phyloP scores from a whole-genome alignment of 1,139 yeast genomes.

The Zygotorulaspora mrakii region DNA sequence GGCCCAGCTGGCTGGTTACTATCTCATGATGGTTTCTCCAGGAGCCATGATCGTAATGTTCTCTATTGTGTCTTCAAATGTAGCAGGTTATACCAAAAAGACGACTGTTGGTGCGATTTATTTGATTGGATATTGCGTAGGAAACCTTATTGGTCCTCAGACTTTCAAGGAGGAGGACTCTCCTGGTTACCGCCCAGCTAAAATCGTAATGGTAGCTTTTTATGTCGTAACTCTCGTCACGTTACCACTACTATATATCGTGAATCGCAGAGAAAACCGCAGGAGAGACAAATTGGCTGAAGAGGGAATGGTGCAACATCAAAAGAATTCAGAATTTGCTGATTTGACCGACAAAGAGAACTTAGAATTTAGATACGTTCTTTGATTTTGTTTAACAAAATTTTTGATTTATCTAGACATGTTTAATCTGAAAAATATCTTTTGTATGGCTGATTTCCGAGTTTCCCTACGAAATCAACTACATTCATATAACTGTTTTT shows the following conservation, averaged over 20 bases:
- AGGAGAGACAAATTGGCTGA: conserved; percentile 28
- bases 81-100: conserved; percentile 61
- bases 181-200: conserved; percentile 49
- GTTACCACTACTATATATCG: conserved; percentile 3
- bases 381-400: conserved; percentile 11
- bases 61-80: conserved; percentile 44
- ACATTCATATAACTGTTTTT: too few species aligned
- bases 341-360: conserved; percentile 51
- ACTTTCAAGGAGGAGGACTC: conserved; percentile 42
- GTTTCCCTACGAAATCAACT: too few species aligned
- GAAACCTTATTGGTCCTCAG: conserved; percentile 57
- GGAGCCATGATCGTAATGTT: conserved; percentile 6
- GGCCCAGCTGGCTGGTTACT: conserved; percentile 9
- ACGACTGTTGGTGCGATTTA: conserved; percentile 43
- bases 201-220: conserved; percentile 43
- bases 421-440: too few species aligned
- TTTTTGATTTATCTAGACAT: too few species aligned
- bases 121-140: conserved; percentile 55
- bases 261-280: background rate
- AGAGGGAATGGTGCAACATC: conserved; percentile 11
- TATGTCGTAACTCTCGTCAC: conserved; percentile 24
- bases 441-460: too few species aligned
- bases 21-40: conserved; percentile 7
- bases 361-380: conserved; percentile 44
- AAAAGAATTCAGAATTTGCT: conserved; percentile 46